Evolutionary conservation across 805 yeast species (phyloP).

Genomic region (Suhomyces pyralidae): DNA sequence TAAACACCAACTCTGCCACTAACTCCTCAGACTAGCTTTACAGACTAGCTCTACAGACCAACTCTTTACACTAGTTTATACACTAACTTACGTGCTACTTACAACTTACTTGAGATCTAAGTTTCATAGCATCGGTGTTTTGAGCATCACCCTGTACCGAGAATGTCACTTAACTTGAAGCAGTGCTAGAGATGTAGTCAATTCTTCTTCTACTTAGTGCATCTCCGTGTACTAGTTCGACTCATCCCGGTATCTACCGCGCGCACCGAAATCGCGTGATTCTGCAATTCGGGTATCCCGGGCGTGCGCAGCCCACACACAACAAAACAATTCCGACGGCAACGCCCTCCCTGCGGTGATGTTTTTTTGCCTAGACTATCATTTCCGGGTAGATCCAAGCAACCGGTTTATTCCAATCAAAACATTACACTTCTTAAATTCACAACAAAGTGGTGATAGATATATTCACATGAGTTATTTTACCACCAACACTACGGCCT

Average conservation of each 20-base stretch:
- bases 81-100: too few relatives aligned
- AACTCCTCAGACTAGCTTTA: too few relatives aligned
- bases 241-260: not conserved
- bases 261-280: not conserved
- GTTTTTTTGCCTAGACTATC: not conserved
- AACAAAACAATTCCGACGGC: not conserved
- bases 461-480: constrained; percentile 7
- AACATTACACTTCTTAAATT: not conserved
- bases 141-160: not conserved
- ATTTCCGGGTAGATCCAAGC: not conserved
- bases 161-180: not conserved
- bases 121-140: not conserved
- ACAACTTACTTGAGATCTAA: not conserved
- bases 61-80: not conserved
- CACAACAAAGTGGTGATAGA: not conserved
- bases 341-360: not conserved
- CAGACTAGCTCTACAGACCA: not conserved
- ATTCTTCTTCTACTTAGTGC: not conserved
- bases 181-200: too few relatives aligned
- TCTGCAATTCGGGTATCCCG: not conserved
- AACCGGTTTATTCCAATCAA: not conserved
- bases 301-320: not conserved
- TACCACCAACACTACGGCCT: constrained; percentile 5
- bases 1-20: not conserved
- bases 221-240: not conserved